Base-by-base conservation (phyloP, 2,329 filamentous ascomycete genomes). In the Stagonosporopsis chrysanthemi region DNA sequence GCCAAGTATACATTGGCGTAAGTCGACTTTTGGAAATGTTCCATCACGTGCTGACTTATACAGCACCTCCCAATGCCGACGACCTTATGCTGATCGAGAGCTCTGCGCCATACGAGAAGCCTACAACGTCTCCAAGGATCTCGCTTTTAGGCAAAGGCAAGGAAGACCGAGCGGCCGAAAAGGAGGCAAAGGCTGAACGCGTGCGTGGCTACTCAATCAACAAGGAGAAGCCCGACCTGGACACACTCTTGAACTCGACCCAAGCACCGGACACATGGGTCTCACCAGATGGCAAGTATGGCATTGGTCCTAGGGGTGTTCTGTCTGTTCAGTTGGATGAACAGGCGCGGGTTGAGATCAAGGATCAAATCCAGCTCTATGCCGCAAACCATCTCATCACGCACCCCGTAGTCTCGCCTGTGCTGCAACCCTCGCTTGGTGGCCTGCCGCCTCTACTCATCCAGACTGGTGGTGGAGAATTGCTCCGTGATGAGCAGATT, bases 401-500 rank as follows among this genome's bases (percentile, higher is more conserved):
- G 0, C 93, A 99, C 69, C 95, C 95, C 0, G 80, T 98, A 2
- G 93, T 98, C 4, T 98, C 93, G 48, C 92, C 95, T 1, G 84
- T 92, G 3, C 83, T 97, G 70, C 92, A 97, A 66, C 88, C 94
- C 1, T 93, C 91, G 0, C 83, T 99, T 0, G 95, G 95, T 39
- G 95, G 95, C 0, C 82, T 99, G 3, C 93, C 93, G 0, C 95
- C 95, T 0, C 79, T 98, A 26, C 82, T 97, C 6, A 89, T 99
- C 40, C 86, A 97, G 72, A 88, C 89, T 1, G 95, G 94, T 4
- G 93, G 94, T 5, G 93, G 90, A 1, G 95, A 99, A 74, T 84
- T 96, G 46, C 82, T 99, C 17, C 87, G 92, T 12, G 95, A 99
- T 68, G 95, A 99, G 76, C 95, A 98, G 72, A 91, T 98, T 49